Evolutionary conservation across 2,329 filamentous ascomycete genomes (phyloP).

Genomic region (Cladosporium colombiae): DNA sequence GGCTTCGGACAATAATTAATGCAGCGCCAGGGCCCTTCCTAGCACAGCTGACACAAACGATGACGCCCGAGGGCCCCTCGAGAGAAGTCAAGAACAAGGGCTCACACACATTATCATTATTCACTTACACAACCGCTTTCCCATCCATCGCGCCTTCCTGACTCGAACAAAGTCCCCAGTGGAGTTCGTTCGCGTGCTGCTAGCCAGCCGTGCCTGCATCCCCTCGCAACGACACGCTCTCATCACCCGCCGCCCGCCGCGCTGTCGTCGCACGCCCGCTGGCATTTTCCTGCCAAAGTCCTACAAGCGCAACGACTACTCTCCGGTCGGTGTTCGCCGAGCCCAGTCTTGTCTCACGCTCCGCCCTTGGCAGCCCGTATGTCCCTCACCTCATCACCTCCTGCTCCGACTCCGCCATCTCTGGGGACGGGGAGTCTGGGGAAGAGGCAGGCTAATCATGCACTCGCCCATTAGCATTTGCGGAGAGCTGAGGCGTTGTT

Average conservation of each 20-base stretch:
- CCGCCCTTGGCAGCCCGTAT: conserved; percentile 15
- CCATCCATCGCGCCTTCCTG: conserved; percentile 10
- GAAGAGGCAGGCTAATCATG: conserved; percentile 1
- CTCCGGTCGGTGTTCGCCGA: conserved; percentile 14
- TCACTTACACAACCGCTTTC: background rate
- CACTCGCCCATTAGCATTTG: background rate
- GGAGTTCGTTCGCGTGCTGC: background rate
- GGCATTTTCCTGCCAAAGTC: background rate
- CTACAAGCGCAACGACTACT: conserved; percentile 11
- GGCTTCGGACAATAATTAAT: conserved; percentile 1
- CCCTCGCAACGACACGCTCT: background rate
- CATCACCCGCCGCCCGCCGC: background rate
- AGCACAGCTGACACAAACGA: background rate
- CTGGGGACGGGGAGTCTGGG: conserved; percentile 6
- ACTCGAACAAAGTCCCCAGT: background rate
- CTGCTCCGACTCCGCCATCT: conserved; percentile 2
- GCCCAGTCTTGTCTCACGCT: conserved; percentile 11
- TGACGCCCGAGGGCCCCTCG: background rate
- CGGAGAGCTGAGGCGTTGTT: background rate
- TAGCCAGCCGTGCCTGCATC: background rate
- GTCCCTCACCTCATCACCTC: conserved; percentile 9
- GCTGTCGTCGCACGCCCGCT: background rate
- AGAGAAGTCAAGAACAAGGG: background rate
- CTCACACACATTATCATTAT: background rate
- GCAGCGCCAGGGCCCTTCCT: background rate